Evolutionary conservation across 2,329 filamentous ascomycete genomes (phyloP).

Genomic region (Periglandula ipomoeae): DNA sequence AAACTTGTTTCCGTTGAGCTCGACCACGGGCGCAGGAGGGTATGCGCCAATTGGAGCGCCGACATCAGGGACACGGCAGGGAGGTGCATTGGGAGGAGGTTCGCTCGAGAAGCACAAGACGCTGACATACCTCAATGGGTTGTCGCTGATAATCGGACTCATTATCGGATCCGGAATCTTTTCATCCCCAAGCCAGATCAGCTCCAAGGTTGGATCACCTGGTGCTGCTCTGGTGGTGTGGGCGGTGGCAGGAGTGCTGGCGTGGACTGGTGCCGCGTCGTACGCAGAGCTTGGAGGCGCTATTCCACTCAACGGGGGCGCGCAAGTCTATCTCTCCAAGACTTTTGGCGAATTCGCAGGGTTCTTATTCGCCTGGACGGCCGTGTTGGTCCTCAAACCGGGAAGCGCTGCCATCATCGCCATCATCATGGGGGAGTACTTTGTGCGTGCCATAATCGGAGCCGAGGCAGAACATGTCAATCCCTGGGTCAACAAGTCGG

Average conservation of each 20-base stretch:
- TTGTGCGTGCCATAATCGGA: constrained; percentile 80
- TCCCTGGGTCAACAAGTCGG: constrained; percentile 82
- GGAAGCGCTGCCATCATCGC: constrained; percentile 89
- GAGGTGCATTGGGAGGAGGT: constrained; percentile 55
- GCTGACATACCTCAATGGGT: constrained; percentile 84
- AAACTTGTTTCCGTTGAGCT: constrained; percentile 85
- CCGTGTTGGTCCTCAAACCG: constrained; percentile 87
- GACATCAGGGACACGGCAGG: constrained; percentile 39
- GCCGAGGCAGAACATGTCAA: constrained; percentile 75
- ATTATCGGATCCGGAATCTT: constrained; percentile 98
- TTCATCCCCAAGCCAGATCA: constrained; percentile 87
- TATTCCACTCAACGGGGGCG: constrained; percentile 88
- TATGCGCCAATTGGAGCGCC: constrained; percentile 84
- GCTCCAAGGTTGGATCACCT: constrained; percentile 80
- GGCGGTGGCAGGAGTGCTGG: constrained; percentile 81
- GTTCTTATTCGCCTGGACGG: constrained; percentile 94
- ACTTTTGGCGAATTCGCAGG: constrained; percentile 91
- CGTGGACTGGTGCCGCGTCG: constrained; percentile 91
- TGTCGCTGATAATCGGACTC: constrained; percentile 82
- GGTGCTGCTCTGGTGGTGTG: constrained; percentile 88
- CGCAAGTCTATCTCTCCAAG: constrained; percentile 90
- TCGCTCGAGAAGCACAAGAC: constrained; percentile 93
- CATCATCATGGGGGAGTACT: constrained; percentile 96
- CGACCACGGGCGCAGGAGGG: constrained; percentile 58
- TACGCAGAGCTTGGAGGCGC: constrained; percentile 94